These are phyloP conservation scores for Paracamarosporium sp. DNA, from an alignment of 2,329 filamentous ascomycete species.

Conservation along the genomic window DNA sequence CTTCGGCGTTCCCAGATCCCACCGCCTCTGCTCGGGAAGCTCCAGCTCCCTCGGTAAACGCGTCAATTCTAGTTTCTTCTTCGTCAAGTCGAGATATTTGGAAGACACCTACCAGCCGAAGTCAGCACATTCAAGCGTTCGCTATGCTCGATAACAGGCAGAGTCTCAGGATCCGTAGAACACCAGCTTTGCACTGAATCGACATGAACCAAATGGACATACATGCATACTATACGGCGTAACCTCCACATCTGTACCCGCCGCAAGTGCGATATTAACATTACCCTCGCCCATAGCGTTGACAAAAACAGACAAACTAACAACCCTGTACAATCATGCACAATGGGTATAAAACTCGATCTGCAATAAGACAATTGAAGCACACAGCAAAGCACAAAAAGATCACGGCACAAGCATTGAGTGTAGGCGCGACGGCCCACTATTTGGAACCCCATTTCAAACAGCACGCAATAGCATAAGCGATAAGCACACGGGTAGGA, in stretches of 20 bases:
- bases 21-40: conserved; percentile 56
- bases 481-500: conserved; percentile 18
- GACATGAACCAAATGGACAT: conserved; percentile 8
- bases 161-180: too few relatives aligned
- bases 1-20: conserved; percentile 65
- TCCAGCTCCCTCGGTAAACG: conserved; percentile 67
- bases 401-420: not conserved
- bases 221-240: conserved; percentile 45
- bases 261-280: conserved; percentile 4
- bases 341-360: not conserved
- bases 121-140: not conserved
- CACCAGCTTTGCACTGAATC: too few relatives aligned
- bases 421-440: not conserved
- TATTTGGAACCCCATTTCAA: conserved; percentile 9
- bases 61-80: conserved; percentile 71
- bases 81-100: conserved; percentile 71
- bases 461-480: conserved; percentile 13
- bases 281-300: not conserved
- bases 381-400: not conserved
- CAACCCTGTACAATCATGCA: not conserved
- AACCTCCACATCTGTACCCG: conserved; percentile 18
- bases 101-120: conserved; percentile 62
- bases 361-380: not conserved
- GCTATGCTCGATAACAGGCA: too few relatives aligned
- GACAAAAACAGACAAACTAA: not conserved